Evolutionary conservation across 208 protist species (phyloP).

Genomic region (Leishmania mexicana): DNA sequence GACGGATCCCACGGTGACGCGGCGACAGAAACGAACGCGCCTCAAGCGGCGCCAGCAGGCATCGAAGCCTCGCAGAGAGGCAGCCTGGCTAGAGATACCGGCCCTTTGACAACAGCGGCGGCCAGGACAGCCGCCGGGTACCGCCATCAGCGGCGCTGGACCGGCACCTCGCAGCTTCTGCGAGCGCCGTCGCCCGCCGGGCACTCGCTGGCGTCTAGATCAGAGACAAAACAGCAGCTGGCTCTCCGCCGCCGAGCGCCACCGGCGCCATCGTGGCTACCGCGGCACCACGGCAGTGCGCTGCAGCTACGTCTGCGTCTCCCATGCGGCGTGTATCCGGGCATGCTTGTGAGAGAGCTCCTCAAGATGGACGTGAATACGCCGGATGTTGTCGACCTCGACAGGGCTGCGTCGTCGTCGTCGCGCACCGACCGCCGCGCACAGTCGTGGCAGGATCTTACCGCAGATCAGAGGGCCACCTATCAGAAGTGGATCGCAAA

Average conservation of each 20-base stretch:
- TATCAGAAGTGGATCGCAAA: slow-evolving; percentile 59
- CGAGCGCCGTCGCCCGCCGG: neutral
- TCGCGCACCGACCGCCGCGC: slow-evolving; percentile 40
- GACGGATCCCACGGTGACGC: neutral
- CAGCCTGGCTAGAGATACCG: neutral
- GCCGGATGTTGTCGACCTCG: slow-evolving; percentile 75
- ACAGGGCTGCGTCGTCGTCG: slow-evolving; percentile 36
- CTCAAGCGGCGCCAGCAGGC: neutral
- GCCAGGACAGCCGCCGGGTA: slow-evolving; percentile 21
- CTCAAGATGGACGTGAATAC: slow-evolving; percentile 86
- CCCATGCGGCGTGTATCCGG: slow-evolving; percentile 67
- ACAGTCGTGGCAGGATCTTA: slow-evolving; percentile 46
- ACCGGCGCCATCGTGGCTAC: slow-evolving; percentile 80
- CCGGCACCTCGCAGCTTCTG: slow-evolving; percentile 22
- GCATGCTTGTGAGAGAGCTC: slow-evolving; percentile 83
- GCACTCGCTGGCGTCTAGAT: neutral
- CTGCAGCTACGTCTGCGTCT: slow-evolving; percentile 68
- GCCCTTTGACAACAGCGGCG: slow-evolving; percentile 4
- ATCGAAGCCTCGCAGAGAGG: neutral
- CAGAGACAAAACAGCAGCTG: slow-evolving; percentile 1
- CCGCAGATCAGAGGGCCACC: slow-evolving; percentile 51
- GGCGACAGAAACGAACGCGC: neutral
- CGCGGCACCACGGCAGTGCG: slow-evolving; percentile 53
- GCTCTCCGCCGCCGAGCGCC: slow-evolving; percentile 21
- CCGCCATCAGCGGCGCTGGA: slow-evolving; percentile 20